A percentile compares a stretch with the other conserved stretches of the same genome.
These are phyloP conservation scores for Prunus davidiana DNA, from an alignment of 306 rosid species.

Conservation along the genomic window DNA sequence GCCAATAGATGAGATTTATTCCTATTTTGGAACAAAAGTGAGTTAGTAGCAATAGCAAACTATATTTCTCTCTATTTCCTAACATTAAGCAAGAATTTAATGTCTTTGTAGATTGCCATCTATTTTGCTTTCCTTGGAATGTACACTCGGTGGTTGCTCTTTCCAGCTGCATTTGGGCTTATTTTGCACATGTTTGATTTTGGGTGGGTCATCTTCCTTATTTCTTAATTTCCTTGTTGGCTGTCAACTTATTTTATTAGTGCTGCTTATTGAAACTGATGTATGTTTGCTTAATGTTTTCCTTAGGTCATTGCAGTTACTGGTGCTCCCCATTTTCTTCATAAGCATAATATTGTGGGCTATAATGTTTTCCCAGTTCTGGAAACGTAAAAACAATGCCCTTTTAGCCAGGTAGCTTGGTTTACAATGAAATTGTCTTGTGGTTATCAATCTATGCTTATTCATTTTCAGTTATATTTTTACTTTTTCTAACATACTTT, in stretches of 20 bases:
- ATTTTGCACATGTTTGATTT: conserved; percentile 67
- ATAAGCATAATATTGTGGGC: conserved; percentile 80
- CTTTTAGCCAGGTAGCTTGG: conserved; percentile 73
- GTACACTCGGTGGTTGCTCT: conserved; percentile 89
- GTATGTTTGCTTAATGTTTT: conserved; percentile 19
- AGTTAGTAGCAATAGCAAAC: conserved; percentile 14
- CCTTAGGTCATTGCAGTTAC: conserved; percentile 67
- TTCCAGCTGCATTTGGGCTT: conserved; percentile 78
- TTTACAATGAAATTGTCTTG: neutral
- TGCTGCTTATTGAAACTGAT: conserved; percentile 16
- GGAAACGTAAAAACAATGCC: conserved; percentile 92
- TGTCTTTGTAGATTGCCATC: conserved; percentile 67
- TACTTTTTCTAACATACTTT: conserved; percentile 3
- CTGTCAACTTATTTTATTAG: conserved; percentile 8
- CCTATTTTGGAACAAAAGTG: conserved; percentile 92
- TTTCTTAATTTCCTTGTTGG: conserved; percentile 5
- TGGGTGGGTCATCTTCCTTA: conserved; percentile 51
- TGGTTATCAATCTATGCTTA: neutral
- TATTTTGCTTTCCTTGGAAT: conserved; percentile 98
- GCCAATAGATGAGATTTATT: conserved; percentile 81
- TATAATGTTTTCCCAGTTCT: conserved; percentile 85
- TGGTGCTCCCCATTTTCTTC: conserved; percentile 76
- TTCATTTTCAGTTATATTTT: neutral
- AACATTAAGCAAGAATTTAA: conserved; percentile 24
- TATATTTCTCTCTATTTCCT: conserved; percentile 8